These are phyloP conservation scores for Paracoccidioides lutzii DNA, from an alignment of 2,329 filamentous ascomycete genomes.

Conservation along the genomic window DNA sequence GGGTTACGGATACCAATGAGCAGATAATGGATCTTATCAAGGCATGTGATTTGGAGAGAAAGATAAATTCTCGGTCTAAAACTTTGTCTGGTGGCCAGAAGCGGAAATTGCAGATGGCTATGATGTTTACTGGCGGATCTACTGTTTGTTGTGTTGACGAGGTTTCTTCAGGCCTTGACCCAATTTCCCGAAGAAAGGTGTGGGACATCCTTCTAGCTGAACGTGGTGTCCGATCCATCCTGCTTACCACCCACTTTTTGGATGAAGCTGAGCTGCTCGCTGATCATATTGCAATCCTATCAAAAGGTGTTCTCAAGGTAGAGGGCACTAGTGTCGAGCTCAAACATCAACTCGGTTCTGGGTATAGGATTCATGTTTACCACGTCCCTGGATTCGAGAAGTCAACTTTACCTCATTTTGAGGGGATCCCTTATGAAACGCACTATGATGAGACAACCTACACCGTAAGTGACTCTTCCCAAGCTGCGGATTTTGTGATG, in stretches of 20 bases:
- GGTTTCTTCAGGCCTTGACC: conserved; percentile 78
- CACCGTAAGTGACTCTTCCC: conserved; percentile 52
- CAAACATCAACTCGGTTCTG: conserved; percentile 68
- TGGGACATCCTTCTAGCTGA: conserved; percentile 89
- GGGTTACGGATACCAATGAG: conserved; percentile 41
- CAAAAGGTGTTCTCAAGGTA: conserved; percentile 68
- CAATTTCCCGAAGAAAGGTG: conserved; percentile 72
- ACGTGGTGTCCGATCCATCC: conserved; percentile 65
- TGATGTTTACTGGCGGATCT: conserved; percentile 89
- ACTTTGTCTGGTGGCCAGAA: conserved; percentile 87
- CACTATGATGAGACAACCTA: conserved; percentile 63
- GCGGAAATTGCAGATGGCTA: conserved; percentile 78
- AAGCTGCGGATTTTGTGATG: conserved; percentile 59
- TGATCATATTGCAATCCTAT: conserved; percentile 78
- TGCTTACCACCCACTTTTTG: conserved; percentile 84
- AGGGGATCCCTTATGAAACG: conserved; percentile 44
- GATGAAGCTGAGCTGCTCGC: conserved; percentile 85
- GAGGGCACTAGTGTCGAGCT: conserved; percentile 75
- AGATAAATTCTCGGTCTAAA: conserved; percentile 56
- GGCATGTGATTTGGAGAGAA: conserved; percentile 62
- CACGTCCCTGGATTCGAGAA: conserved; percentile 38
- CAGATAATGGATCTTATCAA: conserved; percentile 52
- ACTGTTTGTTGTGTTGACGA: conserved; percentile 85
- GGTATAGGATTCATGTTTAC: conserved; percentile 68
- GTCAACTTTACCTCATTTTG: conserved; percentile 36